Conservation (phyloP, 306 rosid genomes). For the Hylodesmum podocarpum region DNA sequence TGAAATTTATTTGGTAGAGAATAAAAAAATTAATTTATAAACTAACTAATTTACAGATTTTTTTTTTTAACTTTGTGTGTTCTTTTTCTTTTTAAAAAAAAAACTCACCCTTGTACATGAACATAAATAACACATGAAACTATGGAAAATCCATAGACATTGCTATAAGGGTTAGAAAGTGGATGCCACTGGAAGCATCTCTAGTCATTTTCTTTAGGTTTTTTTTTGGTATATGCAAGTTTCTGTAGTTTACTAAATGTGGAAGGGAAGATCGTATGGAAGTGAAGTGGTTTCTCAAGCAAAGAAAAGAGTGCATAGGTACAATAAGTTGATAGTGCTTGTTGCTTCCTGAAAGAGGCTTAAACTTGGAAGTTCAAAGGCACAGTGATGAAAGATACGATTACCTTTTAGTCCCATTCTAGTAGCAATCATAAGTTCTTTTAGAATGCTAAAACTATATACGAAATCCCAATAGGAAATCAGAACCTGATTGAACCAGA, state of each 20-base stretch:
- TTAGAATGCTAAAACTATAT: neutral
- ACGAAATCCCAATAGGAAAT: neutral
- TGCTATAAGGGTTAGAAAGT: neutral
- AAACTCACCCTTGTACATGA: too few species aligned
- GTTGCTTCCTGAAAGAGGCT: conserved; percentile 3
- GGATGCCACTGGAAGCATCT: neutral
- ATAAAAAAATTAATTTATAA: too few species aligned
- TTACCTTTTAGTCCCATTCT: conserved; percentile 18
- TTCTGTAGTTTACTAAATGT: neutral
- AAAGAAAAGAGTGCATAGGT: neutral
- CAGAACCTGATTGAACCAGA: neutral
- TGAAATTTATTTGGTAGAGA: too few species aligned
- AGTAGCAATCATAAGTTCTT: conserved; percentile 12
- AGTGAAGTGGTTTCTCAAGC: neutral
- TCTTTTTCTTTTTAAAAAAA: too few species aligned
- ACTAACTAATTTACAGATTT: too few species aligned
- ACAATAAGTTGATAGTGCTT: neutral
- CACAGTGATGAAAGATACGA: conserved; percentile 16
- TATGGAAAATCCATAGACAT: neutral
- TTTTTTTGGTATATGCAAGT: neutral
- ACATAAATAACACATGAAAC: neutral
- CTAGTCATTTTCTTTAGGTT: neutral
- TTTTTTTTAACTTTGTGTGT: too few species aligned
- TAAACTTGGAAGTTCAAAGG: neutral
- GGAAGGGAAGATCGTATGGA: neutral